A percentile compares a stretch with the other conserved stretches of the same genome.
These are phyloP conservation scores for Rubroshorea leprosula DNA, from an alignment of 345 rosid species.

Conservation along the genomic window DNA sequence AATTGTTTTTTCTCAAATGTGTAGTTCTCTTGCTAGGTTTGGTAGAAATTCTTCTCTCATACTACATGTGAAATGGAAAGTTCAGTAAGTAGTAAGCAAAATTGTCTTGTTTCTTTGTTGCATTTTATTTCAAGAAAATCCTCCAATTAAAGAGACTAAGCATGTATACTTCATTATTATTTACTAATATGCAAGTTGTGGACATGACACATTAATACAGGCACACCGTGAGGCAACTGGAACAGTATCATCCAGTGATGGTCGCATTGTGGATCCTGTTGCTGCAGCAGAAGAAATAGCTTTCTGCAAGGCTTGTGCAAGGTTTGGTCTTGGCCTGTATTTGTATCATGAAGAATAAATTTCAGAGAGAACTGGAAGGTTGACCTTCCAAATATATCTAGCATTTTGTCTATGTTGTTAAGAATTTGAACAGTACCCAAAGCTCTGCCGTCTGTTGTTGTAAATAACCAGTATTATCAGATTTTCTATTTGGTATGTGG, in stretches of 20 bases:
- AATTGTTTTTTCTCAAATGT: no score
- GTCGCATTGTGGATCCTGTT: conserved; percentile 53
- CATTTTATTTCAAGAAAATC: no score
- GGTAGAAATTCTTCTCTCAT: neutral
- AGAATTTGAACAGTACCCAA: neutral
- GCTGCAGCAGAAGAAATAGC: conserved; percentile 95
- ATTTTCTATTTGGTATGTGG: neutral
- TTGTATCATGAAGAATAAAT: conserved; percentile 73
- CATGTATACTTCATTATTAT: neutral
- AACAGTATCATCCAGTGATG: conserved; percentile 49
- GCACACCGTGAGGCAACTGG: conserved; percentile 94
- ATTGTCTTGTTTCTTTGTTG: neutral
- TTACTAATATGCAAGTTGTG: neutral
- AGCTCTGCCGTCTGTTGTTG: neutral
- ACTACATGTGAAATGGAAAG: neutral
- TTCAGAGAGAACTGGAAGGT: conserved; percentile 7
- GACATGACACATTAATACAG: conserved; percentile 26
- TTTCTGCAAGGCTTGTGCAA: conserved; percentile 91
- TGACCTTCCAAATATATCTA: neutral
- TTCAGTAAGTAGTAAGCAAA: neutral
- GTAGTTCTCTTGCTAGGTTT: no score
- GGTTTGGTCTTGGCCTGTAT: conserved; percentile 93
- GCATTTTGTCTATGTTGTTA: neutral
- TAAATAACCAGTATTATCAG: conserved; percentile 8
- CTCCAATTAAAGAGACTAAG: neutral